Evolutionary conservation across 768 basidiomycete genomes (phyloP), one percentile per base, ranked within the genome.

Genomic region (Pisolithus albus): DNA sequence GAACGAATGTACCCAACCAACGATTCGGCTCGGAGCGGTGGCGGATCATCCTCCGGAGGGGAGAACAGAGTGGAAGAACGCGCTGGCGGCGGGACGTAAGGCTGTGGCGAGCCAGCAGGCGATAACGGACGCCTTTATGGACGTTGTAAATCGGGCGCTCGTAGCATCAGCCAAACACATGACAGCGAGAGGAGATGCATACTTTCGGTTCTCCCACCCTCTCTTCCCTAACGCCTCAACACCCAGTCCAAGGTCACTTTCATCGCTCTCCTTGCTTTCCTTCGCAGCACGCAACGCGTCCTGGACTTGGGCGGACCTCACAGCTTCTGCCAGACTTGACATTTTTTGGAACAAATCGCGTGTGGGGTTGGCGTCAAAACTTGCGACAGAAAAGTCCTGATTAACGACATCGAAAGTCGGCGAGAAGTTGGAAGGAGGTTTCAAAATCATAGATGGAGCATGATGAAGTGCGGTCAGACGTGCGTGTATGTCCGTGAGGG

Each of bases 131-230:
- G 75, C 55, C 82, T 78, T 54, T 37, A 32, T 40, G n/a, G 36
- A 15, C 53, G 38, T 48, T 41, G 52, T 13, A 18, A 46, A 16
- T 24, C 4, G 21, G n/a, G 44, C 26, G 23, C 8, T 7, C 15
- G 24, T 40, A 1, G n/a, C 19, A 32, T 23, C 18, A 37, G 10
- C 19, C 18, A 36, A 2, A 38, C 38, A 11, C 26, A 28, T 11
- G 13, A n/a, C 11, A n/a, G 16, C 45, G 39, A 5, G 45, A 36
- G 24, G n/a, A n/a, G 5, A 26, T 26, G 9, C n/a, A 18, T 59
- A 83, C 86, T 77, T 77, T 64, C 77, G 75, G 61, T 80, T 86
- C 60, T 78, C 73, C 39, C 64, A 74, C 47, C 80, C 75, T 53
- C 79, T 28, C 26, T 18, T 45, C 24, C 43, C 43, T 19, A 45